phyloP scores from a whole-genome alignment of 345 rosid species.

The Eucalyptus curtisii region DNA sequence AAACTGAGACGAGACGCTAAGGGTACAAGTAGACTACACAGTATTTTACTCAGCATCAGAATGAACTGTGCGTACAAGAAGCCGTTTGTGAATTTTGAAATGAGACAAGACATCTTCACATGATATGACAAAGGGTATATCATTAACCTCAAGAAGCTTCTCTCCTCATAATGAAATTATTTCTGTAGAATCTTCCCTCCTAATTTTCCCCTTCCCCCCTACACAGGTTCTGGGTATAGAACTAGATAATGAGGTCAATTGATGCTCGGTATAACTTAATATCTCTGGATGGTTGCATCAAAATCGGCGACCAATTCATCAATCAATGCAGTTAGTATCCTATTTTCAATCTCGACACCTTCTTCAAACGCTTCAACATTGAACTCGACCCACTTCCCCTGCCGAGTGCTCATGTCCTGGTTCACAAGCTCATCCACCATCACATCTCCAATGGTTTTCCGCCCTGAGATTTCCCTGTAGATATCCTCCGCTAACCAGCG shows the following conservation, averaged over 20 bases:
- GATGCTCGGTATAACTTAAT: not conserved
- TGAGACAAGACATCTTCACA: not conserved
- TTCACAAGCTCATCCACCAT: constrained; percentile 84
- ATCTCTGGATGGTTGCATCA: not conserved
- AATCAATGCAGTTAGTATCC: constrained; percentile 44
- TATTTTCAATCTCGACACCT: constrained; percentile 49
- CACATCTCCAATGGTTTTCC: constrained; percentile 47
- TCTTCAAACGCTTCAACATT: constrained; percentile 51
- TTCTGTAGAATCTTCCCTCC: not conserved
- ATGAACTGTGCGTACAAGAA: not conserved
- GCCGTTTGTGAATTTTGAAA: not conserved
- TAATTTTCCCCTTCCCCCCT: not conserved
- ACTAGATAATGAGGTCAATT: not conserved
- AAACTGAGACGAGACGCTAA: not conserved
- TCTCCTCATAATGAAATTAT: not conserved
- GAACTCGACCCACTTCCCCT: constrained; percentile 73
- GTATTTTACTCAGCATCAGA: not conserved
- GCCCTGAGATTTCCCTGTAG: constrained; percentile 31
- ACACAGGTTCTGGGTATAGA: not conserved
- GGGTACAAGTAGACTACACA: not conserved
- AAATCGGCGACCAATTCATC: constrained; percentile 62
- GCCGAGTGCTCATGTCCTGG: constrained; percentile 49
- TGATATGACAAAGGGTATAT: not conserved
- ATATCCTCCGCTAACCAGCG: constrained; percentile 52
- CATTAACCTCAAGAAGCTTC: not conserved